phyloP scores from a whole-genome alignment of 129 eudicot genomes.

The Flaveria ramosissima region DNA sequence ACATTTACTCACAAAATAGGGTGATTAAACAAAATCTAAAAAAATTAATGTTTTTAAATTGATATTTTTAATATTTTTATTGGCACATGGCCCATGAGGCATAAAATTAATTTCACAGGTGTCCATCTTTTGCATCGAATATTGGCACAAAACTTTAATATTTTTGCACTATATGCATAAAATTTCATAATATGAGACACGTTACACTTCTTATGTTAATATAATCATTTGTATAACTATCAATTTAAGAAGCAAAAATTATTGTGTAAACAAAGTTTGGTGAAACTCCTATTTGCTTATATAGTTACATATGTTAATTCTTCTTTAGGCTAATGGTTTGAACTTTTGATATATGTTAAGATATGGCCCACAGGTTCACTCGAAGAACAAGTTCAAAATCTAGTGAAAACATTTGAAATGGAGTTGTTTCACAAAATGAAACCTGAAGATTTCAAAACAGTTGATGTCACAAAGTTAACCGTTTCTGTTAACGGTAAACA shows the following conservation, averaged over 20 bases:
- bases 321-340: neutral
- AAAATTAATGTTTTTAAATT: no score
- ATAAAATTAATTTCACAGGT: no score
- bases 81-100: no score
- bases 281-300: neutral
- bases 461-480: constrained; percentile 1
- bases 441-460: constrained; percentile 11
- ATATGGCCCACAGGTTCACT: constrained; percentile 8
- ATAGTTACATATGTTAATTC: neutral
- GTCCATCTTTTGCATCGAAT: neutral
- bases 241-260: neutral
- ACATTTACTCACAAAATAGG: no score
- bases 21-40: no score
- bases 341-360: neutral
- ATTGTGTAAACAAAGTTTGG: neutral
- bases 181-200: neutral
- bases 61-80: no score
- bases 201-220: neutral
- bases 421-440: constrained; percentile 13
- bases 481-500: constrained; percentile 13
- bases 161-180: no score
- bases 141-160: neutral
- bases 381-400: constrained; percentile 21
- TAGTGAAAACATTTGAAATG: constrained; percentile 16
- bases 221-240: neutral